These are phyloP conservation scores for Fusarium caatingaense DNA, from an alignment of 2,329 filamentous ascomycete genomes.

Conservation along the genomic window DNA sequence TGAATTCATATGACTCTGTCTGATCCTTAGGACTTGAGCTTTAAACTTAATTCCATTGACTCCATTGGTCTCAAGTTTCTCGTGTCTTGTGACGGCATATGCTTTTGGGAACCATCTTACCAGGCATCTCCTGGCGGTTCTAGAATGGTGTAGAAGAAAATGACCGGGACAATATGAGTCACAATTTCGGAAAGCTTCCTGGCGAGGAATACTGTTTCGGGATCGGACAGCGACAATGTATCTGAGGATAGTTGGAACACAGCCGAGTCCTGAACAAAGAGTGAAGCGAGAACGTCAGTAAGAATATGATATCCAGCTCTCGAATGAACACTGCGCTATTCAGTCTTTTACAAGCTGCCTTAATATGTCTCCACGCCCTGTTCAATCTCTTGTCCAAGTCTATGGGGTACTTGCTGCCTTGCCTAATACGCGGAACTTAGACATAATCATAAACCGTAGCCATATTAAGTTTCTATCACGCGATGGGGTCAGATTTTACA, in stretches of 20 bases:
- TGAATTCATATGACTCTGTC: too few species aligned
- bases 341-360: accelerated
- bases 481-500: accelerated
- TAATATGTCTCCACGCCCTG: too few species aligned
- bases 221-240: accelerated
- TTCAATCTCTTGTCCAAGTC: neutral
- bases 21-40: too few species aligned
- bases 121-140: accelerated
- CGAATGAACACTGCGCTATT: neutral
- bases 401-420: neutral
- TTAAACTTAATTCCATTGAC: too few species aligned
- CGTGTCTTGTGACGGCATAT: too few species aligned
- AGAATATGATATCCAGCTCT: neutral
- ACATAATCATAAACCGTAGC: neutral
- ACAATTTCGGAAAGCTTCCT: too few species aligned
- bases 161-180: too few species aligned
- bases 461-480: neutral
- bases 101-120: too few species aligned
- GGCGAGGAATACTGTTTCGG: accelerated
- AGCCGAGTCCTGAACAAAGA: neutral
- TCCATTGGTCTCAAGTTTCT: too few species aligned
- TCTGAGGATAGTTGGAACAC: neutral
- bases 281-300: neutral
- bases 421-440: neutral
- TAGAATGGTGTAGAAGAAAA: neutral